A percentile compares a stretch with the other conserved stretches of the same genome.
phyloP scores from a whole-genome alignment of 1,284 basidiomycete genomes.

The Puccinia brachypodii region DNA sequence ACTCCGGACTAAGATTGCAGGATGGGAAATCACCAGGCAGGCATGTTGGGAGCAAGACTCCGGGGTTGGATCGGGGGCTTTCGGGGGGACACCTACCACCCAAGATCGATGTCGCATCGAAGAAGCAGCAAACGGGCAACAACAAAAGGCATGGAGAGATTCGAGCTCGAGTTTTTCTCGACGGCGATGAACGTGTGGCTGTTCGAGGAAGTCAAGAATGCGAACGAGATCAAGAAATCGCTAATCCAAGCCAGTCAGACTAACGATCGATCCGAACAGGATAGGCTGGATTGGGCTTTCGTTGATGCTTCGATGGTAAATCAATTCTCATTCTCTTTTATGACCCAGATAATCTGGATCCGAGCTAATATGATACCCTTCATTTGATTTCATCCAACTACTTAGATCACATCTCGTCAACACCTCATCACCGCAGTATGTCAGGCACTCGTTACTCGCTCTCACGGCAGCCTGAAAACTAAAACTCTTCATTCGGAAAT shows the following conservation, averaged over 20 bases:
- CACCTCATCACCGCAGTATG: slow-evolving; percentile 79
- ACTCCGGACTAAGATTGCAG: too few relatives aligned
- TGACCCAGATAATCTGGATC: too few relatives aligned
- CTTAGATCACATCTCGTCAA: slow-evolving; percentile 69
- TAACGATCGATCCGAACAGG: slow-evolving; percentile 65
- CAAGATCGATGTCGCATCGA: too few relatives aligned
- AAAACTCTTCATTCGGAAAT: slow-evolving; percentile 83
- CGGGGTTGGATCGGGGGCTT: too few relatives aligned
- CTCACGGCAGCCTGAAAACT: slow-evolving; percentile 66
- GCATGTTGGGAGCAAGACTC: too few relatives aligned
- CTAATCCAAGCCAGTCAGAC: slow-evolving; percentile 68
- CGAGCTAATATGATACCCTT: not conserved
- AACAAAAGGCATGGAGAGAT: slow-evolving; percentile 58
- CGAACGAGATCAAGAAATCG: slow-evolving; percentile 64
- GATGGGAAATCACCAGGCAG: too few relatives aligned
- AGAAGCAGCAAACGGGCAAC: not conserved
- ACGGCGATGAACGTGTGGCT: slow-evolving; percentile 65
- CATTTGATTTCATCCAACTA: not conserved
- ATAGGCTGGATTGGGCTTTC: slow-evolving; percentile 80
- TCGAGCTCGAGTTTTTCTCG: slow-evolving; percentile 57
- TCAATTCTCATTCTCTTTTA: not conserved
- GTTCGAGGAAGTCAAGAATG: slow-evolving; percentile 69
- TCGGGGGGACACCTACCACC: too few relatives aligned
- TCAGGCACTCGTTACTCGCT: slow-evolving; percentile 72
- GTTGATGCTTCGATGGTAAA: slow-evolving; percentile 69